Conservation (phyloP, 495 filamentous ascomycete species). For the Penicillium egyptiacum region DNA sequence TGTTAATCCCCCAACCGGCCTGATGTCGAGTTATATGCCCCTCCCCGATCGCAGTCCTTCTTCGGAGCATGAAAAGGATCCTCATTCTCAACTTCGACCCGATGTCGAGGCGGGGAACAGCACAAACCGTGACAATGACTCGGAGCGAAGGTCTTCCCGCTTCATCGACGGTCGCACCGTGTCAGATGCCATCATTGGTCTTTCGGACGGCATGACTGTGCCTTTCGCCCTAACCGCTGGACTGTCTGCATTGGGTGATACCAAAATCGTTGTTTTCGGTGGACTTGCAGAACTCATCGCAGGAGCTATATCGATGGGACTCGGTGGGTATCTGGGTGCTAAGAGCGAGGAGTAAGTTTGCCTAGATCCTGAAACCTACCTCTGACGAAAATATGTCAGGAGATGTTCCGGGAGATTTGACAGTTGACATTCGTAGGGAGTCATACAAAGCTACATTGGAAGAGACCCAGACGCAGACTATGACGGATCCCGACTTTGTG, state of each 20-base stretch:
- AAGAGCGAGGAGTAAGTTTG: constrained; percentile 62
- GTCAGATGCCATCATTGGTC: constrained; percentile 60
- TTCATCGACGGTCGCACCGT: constrained; percentile 52
- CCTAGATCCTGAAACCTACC: background rate
- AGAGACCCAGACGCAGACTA: constrained; percentile 44
- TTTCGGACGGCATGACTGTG: constrained; percentile 61
- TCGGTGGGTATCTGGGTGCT: constrained; percentile 64
- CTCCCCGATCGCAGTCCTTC: constrained; percentile 33
- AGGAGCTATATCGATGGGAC: constrained; percentile 59
- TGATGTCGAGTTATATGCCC: constrained; percentile 42
- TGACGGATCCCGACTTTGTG: constrained; percentile 38
- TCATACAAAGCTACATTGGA: constrained; percentile 53
- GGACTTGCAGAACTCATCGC: constrained; percentile 59
- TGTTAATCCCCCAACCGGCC: constrained; percentile 39
- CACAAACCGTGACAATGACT: constrained; percentile 5
- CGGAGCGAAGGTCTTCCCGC: constrained; percentile 19
- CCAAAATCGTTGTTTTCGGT: constrained; percentile 57
- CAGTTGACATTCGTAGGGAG: constrained; percentile 35
- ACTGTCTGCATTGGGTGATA: constrained; percentile 53
- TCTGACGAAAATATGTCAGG: background rate
- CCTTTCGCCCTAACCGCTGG: constrained; percentile 61
- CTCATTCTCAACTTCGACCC: constrained; percentile 21
- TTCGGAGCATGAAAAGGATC: constrained; percentile 40
- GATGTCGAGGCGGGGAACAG: constrained; percentile 28
- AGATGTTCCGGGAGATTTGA: background rate